Evolutionary conservation across 768 basidiomycete species (phyloP).

Genomic region (Omphalotus guepiniiformis): DNA sequence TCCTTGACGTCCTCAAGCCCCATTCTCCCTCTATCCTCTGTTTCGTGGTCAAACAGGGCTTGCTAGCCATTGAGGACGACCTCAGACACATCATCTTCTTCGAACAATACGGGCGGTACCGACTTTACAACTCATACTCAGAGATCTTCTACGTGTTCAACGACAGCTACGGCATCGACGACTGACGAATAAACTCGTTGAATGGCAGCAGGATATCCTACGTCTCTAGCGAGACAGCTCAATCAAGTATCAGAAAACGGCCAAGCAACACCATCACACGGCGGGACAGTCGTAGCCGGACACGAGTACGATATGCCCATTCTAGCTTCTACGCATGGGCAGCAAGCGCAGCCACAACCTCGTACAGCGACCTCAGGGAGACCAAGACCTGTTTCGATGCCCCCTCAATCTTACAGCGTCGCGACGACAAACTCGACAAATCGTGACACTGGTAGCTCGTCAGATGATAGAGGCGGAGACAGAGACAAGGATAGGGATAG

Average conservation of each 20-base stretch:
- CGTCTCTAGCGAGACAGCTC: slow-evolving; percentile 42
- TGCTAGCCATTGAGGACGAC: too few relatives aligned
- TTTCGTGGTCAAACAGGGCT: too few relatives aligned
- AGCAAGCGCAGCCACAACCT: slow-evolving; percentile 18
- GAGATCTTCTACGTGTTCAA: background rate
- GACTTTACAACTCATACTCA: too few relatives aligned
- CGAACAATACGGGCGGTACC: too few relatives aligned
- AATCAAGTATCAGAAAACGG: slow-evolving; percentile 51
- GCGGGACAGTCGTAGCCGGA: slow-evolving; percentile 46
- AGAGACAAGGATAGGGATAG: slow-evolving; percentile 27
- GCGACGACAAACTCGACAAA: slow-evolving; percentile 12
- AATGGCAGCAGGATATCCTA: slow-evolving; percentile 45
- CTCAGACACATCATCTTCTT: too few relatives aligned
- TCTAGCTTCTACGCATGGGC: slow-evolving; percentile 30
- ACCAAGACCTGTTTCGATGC: slow-evolving; percentile 72
- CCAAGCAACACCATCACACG: slow-evolving; percentile 45
- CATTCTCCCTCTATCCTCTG: too few relatives aligned
- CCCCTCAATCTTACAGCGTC: slow-evolving; percentile 49
- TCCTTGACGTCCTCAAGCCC: too few relatives aligned
- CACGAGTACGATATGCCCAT: slow-evolving; percentile 67
- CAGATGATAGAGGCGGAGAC: slow-evolving; percentile 18
- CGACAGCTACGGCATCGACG: too few relatives aligned
- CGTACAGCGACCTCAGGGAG: slow-evolving; percentile 32
- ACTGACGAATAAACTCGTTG: too few relatives aligned
- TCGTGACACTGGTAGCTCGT: slow-evolving; percentile 23